These are phyloP conservation scores for Termitomyces titanicus DNA, from an alignment of 768 basidiomycete species.

Conservation along the genomic window DNA sequence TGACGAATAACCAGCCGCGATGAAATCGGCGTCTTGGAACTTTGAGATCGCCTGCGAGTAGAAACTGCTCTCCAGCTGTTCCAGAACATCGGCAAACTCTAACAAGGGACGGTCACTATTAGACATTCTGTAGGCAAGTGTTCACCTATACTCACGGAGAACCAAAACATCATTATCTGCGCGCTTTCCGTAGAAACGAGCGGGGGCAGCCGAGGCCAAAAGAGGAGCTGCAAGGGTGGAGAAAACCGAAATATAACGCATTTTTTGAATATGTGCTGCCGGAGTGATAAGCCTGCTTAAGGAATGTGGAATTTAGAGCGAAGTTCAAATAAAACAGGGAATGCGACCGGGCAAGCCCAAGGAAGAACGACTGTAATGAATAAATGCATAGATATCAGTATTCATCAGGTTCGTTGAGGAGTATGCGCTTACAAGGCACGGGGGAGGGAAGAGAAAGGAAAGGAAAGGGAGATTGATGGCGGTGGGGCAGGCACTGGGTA, in stretches of 20 bases:
- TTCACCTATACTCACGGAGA: conserved; percentile 44
- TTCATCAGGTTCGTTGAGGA: not conserved
- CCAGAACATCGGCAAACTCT: conserved; percentile 78
- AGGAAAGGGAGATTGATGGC: conserved; percentile 19
- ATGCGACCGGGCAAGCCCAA: conserved; percentile 74
- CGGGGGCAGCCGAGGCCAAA: conserved; percentile 47
- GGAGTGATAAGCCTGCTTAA: conserved; percentile 40
- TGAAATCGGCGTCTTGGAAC: conserved; percentile 64
- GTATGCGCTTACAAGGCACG: conserved; percentile 33
- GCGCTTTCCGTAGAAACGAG: conserved; percentile 37
- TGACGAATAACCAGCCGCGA: conserved; percentile 58
- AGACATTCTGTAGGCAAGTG: not conserved
- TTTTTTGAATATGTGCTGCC: conserved; percentile 32
- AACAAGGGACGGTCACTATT: not conserved
- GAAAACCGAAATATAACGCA: conserved; percentile 45
- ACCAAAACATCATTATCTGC: conserved; percentile 49
- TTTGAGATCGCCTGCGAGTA: conserved; percentile 63
- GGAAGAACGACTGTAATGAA: conserved; percentile 35
- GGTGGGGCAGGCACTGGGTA: conserved; percentile 14
- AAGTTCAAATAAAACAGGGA: conserved; percentile 41
- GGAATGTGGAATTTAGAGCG: conserved; percentile 30
- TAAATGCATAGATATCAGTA: conserved; percentile 6
- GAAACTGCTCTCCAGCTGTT: conserved; percentile 68
- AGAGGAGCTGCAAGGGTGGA: conserved; percentile 40
- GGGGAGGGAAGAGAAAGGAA: conserved; percentile 28